Evolutionary conservation across 2,329 filamentous ascomycete species (phyloP).

Genomic region (Fusarium sarcochroum): DNA sequence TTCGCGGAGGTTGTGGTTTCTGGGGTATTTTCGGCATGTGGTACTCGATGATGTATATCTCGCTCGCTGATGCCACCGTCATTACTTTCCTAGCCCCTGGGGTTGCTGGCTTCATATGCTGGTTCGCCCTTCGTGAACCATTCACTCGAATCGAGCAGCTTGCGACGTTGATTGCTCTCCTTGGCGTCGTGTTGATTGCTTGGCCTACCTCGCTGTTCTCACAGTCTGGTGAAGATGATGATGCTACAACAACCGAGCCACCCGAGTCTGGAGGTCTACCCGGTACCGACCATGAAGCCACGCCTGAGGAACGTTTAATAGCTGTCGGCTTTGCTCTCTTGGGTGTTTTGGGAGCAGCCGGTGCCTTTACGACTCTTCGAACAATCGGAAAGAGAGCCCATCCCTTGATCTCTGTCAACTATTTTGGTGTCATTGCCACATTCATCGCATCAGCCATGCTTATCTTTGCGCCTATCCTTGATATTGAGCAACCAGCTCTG

Average conservation of each 20-base stretch:
- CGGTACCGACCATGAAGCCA: conserved; percentile 58
- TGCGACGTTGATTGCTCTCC: conserved; percentile 79
- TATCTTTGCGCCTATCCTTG: conserved; percentile 61
- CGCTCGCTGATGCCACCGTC: conserved; percentile 88
- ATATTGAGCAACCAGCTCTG: conserved; percentile 62
- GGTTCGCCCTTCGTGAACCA: conserved; percentile 79
- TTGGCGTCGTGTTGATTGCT: conserved; percentile 87
- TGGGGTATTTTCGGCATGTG: conserved; percentile 86
- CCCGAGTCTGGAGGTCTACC: conserved; percentile 43
- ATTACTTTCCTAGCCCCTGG: conserved; percentile 89
- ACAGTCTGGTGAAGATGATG: conserved; percentile 27
- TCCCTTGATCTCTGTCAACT: conserved; percentile 87
- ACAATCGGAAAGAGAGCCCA: conserved; percentile 86
- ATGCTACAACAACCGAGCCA: conserved; percentile 39
- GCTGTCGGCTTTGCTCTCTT: conserved; percentile 81
- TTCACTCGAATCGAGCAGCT: conserved; percentile 85
- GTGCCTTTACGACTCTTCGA: conserved; percentile 81
- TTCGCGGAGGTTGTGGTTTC: conserved; percentile 78
- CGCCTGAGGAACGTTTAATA: conserved; percentile 74
- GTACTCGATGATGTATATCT: conserved; percentile 78
- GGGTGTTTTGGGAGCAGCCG: conserved; percentile 82
- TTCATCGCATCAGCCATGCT: conserved; percentile 76
- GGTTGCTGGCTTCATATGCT: conserved; percentile 84
- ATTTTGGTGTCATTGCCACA: conserved; percentile 80
- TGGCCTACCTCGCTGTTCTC: conserved; percentile 73